These are phyloP conservation scores for Kodamaea kaohsiungensis DNA, from an alignment of 805 yeast genomes.

Conservation along the genomic window DNA sequence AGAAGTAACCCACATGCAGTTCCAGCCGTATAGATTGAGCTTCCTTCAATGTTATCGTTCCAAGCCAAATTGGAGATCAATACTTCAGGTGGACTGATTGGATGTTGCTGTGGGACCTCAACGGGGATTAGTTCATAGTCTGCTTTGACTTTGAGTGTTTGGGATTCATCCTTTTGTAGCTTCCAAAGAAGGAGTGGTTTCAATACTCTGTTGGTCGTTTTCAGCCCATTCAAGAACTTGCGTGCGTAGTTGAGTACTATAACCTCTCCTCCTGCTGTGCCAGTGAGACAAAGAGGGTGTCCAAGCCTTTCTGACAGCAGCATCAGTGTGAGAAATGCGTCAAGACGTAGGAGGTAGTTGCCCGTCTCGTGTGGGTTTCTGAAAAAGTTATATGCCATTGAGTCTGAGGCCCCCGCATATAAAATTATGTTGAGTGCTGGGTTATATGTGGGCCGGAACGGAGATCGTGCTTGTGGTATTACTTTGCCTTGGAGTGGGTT, in stretches of 20 bases:
- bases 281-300: slow-evolving; percentile 39
- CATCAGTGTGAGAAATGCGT: slow-evolving; percentile 30
- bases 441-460: slow-evolving; percentile 32
- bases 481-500: slow-evolving; percentile 31
- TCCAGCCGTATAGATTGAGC: slow-evolving; percentile 57
- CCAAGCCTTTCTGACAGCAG: slow-evolving; percentile 33
- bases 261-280: slow-evolving; percentile 38
- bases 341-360: slow-evolving; percentile 30
- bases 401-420: slow-evolving; percentile 29
- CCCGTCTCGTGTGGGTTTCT: slow-evolving; percentile 38
- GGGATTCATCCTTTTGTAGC: slow-evolving; percentile 13
- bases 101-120: slow-evolving; percentile 28
- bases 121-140: slow-evolving; percentile 31
- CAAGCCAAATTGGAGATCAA: slow-evolving; percentile 54
- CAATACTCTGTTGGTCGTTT: slow-evolving; percentile 37
- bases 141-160: slow-evolving; percentile 20
- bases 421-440: slow-evolving; percentile 26
- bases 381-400: slow-evolving; percentile 28
- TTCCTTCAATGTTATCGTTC: slow-evolving; percentile 47
- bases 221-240: slow-evolving; percentile 35
- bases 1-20: slow-evolving; percentile 52
- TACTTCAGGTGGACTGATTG: slow-evolving; percentile 51
- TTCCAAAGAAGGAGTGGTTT: slow-evolving; percentile 43
- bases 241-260: slow-evolving; percentile 39
- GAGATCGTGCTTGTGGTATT: slow-evolving; percentile 24